These are phyloP conservation scores for Apiospora malaysiana DNA, from an alignment of 2,329 filamentous ascomycete species.

Conservation along the genomic window DNA sequence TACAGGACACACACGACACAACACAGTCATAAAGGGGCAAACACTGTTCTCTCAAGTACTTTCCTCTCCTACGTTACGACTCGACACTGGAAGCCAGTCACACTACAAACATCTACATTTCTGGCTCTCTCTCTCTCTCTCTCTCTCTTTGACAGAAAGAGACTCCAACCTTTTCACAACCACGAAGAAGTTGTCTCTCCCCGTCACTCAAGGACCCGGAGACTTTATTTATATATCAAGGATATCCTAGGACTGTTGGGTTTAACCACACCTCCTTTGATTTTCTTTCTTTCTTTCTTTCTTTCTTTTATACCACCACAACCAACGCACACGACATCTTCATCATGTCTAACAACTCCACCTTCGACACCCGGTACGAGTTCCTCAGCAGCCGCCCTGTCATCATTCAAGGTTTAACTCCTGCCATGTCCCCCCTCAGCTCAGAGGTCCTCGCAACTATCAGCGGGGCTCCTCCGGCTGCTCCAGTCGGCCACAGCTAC, in stretches of 20 bases:
- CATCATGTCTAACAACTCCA: not conserved
- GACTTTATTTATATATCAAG: not conserved
- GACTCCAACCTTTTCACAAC: not conserved
- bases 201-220: slow-evolving; percentile 5
- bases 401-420: not conserved
- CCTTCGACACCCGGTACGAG: not conserved
- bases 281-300: not conserved
- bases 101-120: not conserved
- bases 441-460: not conserved
- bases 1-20: not conserved
- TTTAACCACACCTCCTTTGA: not conserved
- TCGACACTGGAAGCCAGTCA: slow-evolving; percentile 11
- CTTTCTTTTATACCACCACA: not conserved
- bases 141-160: not conserved
- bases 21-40: slow-evolving; percentile 5
- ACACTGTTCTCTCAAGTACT: not conserved
- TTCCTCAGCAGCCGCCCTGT: not conserved
- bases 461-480: not conserved
- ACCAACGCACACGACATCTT: not conserved
- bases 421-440: not conserved
- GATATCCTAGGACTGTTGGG: not conserved
- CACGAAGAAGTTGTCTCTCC: not conserved
- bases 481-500: not conserved
- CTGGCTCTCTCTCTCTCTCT: not conserved
- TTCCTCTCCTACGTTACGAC: not conserved